These are phyloP conservation scores for Golovinomyces cichoracearum DNA, from an alignment of 2,329 filamentous ascomycete species.

Conservation along the genomic window DNA sequence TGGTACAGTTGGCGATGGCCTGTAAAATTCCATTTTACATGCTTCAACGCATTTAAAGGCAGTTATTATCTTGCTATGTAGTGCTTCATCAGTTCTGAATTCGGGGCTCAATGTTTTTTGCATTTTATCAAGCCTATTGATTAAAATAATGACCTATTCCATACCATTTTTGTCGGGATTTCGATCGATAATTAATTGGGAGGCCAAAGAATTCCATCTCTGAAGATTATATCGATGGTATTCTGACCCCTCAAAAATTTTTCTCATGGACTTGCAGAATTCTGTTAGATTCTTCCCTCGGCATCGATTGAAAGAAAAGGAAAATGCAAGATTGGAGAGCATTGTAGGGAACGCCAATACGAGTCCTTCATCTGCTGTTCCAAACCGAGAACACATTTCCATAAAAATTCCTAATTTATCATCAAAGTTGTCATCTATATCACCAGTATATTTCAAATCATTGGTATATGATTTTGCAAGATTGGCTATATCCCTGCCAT, in stretches of 20 bases:
- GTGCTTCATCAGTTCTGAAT: neutral
- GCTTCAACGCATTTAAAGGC: neutral
- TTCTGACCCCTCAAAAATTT: neutral
- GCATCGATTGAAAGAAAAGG: neutral
- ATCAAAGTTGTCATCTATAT: neutral
- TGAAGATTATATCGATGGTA: neutral
- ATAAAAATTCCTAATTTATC: neutral
- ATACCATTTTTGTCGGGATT: neutral
- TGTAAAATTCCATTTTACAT: neutral
- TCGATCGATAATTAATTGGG: neutral
- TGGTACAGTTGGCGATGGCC: neutral
- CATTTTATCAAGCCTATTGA: neutral
- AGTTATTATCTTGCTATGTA: neutral
- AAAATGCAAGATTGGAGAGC: neutral
- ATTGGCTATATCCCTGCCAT: neutral
- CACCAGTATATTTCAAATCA: neutral
- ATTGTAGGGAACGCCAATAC: neutral
- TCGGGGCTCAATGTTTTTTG: neutral
- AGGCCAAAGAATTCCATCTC: neutral
- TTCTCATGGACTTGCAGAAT: neutral
- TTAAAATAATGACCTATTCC: neutral
- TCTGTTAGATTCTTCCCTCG: neutral
- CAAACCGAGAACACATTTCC: neutral
- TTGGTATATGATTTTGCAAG: neutral
- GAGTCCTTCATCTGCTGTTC: neutral